Conservation (phyloP, 768 basidiomycete genomes). For the Gymnopilus junonius region DNA sequence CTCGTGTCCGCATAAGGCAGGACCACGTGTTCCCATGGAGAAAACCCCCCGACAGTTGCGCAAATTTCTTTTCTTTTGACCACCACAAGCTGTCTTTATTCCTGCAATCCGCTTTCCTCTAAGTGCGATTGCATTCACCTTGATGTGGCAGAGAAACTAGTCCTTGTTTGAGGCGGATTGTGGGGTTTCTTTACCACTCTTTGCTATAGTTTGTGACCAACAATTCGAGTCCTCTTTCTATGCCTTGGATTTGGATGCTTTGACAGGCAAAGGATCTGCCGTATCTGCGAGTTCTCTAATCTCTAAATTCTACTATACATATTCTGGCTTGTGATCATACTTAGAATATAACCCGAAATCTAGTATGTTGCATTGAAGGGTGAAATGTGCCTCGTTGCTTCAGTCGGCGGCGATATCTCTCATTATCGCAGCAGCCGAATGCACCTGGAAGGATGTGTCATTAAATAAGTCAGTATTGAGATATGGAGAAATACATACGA, state of each 20-base stretch:
- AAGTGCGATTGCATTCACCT: slow-evolving; percentile 10
- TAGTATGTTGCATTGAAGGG: slow-evolving; percentile 3
- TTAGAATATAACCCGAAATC: slow-evolving; percentile 20
- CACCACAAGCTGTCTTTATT: slow-evolving; percentile 23
- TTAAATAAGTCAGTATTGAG: not conserved
- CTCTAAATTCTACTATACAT: not conserved
- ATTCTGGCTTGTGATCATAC: not conserved
- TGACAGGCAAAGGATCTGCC: not conserved
- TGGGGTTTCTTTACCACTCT: slow-evolving; percentile 46
- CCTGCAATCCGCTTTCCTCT: slow-evolving; percentile 6
- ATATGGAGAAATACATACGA: slow-evolving; percentile 42
- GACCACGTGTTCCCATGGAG: slow-evolving; percentile 24
- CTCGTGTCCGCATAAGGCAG: slow-evolving; percentile 13
- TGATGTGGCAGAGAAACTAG: slow-evolving; percentile 35
- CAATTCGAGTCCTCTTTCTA: slow-evolving; percentile 9
- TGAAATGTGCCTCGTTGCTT: slow-evolving; percentile 33
- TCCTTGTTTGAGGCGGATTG: slow-evolving; percentile 81
- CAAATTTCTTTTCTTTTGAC: slow-evolving; percentile 21
- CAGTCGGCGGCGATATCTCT: slow-evolving; percentile 57
- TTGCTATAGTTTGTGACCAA: slow-evolving; percentile 64
- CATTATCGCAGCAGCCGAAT: slow-evolving; percentile 58
- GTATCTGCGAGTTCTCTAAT: not conserved
- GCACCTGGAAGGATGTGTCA: slow-evolving; percentile 34
- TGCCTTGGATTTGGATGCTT: too few species aligned
- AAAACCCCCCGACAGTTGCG: not conserved